Base-by-base conservation (phyloP, 257 asterid genomes). In the Paraleonurus japonicus region DNA sequence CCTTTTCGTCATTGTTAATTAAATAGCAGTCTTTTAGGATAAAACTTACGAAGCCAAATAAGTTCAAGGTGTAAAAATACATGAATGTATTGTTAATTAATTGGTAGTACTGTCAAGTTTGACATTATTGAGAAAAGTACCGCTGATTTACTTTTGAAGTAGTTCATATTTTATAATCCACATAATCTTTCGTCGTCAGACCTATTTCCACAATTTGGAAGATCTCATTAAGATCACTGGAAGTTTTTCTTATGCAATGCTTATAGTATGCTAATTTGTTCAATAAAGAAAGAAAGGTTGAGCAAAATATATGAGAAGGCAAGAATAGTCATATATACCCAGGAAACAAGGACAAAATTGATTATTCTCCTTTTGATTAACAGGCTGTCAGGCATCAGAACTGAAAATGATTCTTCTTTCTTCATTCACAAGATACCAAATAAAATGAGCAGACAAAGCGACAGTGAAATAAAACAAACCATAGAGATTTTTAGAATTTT, bases 1-100 rank as follows among this genome's bases (percentile, higher is more conserved):
- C 43, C 66, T 50, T 50, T 61, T 66, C 57, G 57, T 11, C 35
- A 71, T 61, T 70, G 27, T 69, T 17, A 35, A 24, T 20, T 17
- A 55, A 22, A 57, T 48, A 45, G 8, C 10, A 45, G 50, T 72
- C 53, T 45, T 47, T 63, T 30, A 68, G 55, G 48, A 50, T 32
- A 7, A 61, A 67, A 72, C 19, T 32, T 27, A 41, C 10, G 3
- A 50, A 35, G 51, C 65, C 15, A n/a, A 35, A 30, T 20, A 24
- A 30, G 26, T 41, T 4, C 30, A 61, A 27, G 66, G 41, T 61
- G 24, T 54, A 61, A 53, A 30, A 61, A 15, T n/a, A 27, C 27
- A 60, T 11, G 22, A 65, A 8, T 58, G 33, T 17, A 26, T 48
- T 48, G n/a, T 51, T 27, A 39, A 20, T 26, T 67, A 23, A 22